These are phyloP conservation scores for Syzygium aqueum DNA, from an alignment of 345 rosid species.

Conservation along the genomic window DNA sequence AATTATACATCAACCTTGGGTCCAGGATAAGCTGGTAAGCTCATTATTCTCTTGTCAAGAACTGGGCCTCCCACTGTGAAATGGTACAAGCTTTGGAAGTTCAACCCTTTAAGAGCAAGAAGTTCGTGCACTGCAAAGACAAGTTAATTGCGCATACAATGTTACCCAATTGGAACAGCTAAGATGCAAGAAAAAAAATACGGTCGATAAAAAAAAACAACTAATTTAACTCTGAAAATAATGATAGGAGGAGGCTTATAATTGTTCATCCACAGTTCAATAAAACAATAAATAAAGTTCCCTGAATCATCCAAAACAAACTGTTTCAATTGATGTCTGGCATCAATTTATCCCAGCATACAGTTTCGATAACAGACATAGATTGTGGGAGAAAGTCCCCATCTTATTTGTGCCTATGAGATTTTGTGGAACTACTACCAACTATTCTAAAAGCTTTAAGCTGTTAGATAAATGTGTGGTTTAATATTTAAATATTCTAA, in stretches of 20 bases:
- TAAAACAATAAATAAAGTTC: not conserved
- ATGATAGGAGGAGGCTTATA: not conserved
- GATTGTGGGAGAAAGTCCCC: not conserved
- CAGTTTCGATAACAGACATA: not conserved
- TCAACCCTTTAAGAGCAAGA: conserved; percentile 53
- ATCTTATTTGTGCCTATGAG: not conserved
- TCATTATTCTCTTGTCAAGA: conserved; percentile 77
- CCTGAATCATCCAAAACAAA: not conserved
- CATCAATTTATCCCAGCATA: not conserved
- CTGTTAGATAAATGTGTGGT: no score
- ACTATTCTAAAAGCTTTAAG: no score
- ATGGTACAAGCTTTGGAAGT: conserved; percentile 78
- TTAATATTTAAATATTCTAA: no score
- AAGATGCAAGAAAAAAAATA: not conserved
- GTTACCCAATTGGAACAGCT: not conserved
- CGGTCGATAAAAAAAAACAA: not conserved
- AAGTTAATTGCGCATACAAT: not conserved
- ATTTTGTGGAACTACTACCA: no score
- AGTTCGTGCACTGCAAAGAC: conserved; percentile 52
- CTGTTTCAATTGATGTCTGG: not conserved
- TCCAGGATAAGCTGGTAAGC: conserved; percentile 88
- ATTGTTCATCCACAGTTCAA: not conserved
- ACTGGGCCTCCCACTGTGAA: conserved; percentile 83
- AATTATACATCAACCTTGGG: conserved; percentile 40
- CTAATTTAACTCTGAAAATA: not conserved